These are phyloP conservation scores for Lipomyces orientalis DNA, from an alignment of 805 yeast species.

Conservation along the genomic window DNA sequence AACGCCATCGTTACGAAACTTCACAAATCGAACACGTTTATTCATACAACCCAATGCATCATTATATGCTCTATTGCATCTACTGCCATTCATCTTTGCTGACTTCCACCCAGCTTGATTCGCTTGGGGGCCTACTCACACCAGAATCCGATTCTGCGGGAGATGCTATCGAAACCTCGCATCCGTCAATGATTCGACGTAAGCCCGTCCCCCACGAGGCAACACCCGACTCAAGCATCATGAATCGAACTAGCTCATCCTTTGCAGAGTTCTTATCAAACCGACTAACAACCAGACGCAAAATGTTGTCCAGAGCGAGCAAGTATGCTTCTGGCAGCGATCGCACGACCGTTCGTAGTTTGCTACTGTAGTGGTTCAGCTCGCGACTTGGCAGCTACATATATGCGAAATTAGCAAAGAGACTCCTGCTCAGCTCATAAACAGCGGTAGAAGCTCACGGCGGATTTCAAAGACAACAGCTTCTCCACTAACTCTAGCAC, in stretches of 20 bases:
- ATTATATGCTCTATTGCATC: neutral
- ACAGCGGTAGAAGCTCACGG: conserved; percentile 8
- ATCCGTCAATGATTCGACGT: conserved; percentile 27
- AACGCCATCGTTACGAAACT: neutral
- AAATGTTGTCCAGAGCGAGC: conserved; percentile 7
- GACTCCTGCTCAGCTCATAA: neutral
- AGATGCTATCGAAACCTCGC: conserved; percentile 6
- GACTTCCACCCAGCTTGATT: conserved; percentile 21
- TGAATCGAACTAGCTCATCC: conserved; percentile 23
- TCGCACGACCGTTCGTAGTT: conserved; percentile 15
- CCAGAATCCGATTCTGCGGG: neutral
- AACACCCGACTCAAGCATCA: conserved; percentile 35
- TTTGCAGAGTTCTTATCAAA: conserved; percentile 20
- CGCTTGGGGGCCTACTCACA: conserved; percentile 14
- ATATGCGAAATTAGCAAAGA: neutral
- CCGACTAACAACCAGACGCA: neutral
- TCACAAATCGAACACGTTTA: neutral
- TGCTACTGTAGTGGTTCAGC: conserved; percentile 22
- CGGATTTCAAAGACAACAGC: conserved; percentile 12
- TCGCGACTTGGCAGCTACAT: conserved; percentile 29
- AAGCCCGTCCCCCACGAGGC: conserved; percentile 35
- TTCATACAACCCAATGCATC: neutral
- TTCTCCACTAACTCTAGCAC: conserved; percentile 8
- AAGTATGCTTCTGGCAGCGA: conserved; percentile 19
- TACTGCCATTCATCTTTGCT: neutral